Percentiles rank a stretch among this genome's conserved stretches.
These are phyloP conservation scores for Guadua angustifolia DNA, from an alignment of 176 grass and related monocot species.

Conservation along the genomic window DNA sequence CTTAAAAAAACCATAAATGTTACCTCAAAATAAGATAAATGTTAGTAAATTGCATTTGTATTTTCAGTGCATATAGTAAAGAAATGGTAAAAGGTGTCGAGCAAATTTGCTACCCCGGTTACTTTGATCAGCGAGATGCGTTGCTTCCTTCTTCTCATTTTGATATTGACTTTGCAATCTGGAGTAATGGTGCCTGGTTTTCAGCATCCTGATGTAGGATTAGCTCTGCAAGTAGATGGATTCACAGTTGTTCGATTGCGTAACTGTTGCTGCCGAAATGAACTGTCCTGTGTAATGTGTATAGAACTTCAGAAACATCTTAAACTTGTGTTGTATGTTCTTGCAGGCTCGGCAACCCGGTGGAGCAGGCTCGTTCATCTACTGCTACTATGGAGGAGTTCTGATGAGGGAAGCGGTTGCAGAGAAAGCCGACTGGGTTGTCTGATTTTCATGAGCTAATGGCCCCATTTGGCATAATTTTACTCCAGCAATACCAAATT, in stretches of 20 bases:
- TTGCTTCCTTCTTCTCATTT: slow-evolving; percentile 7
- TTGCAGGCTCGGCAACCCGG: slow-evolving; percentile 56
- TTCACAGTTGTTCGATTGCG: neutral
- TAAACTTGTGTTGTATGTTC: neutral
- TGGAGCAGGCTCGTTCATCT: slow-evolving; percentile 66
- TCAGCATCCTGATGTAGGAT: neutral
- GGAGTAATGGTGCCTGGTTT: neutral
- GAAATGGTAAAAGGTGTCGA: neutral
- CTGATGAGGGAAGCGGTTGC: slow-evolving; percentile 41
- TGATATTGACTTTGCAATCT: neutral
- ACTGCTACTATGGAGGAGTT: slow-evolving; percentile 64
- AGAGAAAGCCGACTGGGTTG: too few relatives aligned
- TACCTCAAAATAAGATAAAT: neutral
- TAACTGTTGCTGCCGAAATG: neutral
- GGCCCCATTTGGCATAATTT: too few relatives aligned
- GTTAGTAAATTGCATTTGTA: too few relatives aligned
- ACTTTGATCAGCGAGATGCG: neutral
- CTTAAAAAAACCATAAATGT: neutral
- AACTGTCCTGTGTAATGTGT: neutral
- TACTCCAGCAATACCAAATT: too few relatives aligned
- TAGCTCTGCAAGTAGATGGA: neutral
- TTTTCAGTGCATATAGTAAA: neutral
- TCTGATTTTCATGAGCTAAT: too few relatives aligned
- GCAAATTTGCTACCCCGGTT: neutral
- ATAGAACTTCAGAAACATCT: slow-evolving; percentile 11